These are phyloP conservation scores for Hura crepitans DNA, from an alignment of 441 rosid species.

Conservation along the genomic window DNA sequence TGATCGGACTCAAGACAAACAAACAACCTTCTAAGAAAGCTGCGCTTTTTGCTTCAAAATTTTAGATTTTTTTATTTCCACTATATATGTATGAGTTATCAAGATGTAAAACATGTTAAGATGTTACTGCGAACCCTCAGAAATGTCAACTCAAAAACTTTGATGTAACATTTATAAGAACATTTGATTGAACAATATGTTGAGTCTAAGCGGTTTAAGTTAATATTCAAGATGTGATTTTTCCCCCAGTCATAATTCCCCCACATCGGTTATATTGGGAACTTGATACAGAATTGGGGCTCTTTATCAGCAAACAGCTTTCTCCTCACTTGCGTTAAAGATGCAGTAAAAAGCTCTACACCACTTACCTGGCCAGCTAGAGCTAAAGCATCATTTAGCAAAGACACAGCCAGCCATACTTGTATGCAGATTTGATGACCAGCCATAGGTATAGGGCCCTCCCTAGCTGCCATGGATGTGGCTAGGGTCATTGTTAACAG, in stretches of 20 bases:
- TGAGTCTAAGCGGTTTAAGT: background rate
- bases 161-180: background rate
- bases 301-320: background rate
- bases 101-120: background rate
- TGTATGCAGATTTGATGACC: constrained; percentile 89
- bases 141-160: background rate
- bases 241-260: background rate
- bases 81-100: background rate
- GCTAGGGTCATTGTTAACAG: constrained; percentile 74
- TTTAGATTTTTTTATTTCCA: background rate
- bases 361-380: constrained; percentile 80
- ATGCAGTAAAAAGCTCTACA: constrained; percentile 6
- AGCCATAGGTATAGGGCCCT: constrained; percentile 88
- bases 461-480: constrained; percentile 84
- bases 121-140: background rate
- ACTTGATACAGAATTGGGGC: background rate
- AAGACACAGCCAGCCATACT: constrained; percentile 87
- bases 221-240: background rate
- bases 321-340: constrained; percentile 5
- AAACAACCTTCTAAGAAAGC: background rate
- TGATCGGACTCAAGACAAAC: background rate
- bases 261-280: background rate
- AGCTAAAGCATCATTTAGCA: constrained; percentile 94
- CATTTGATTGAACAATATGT: background rate
- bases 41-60: background rate